These are phyloP conservation scores for Lentithecium fluviatile DNA, from an alignment of 495 filamentous ascomycete species.

Conservation along the genomic window DNA sequence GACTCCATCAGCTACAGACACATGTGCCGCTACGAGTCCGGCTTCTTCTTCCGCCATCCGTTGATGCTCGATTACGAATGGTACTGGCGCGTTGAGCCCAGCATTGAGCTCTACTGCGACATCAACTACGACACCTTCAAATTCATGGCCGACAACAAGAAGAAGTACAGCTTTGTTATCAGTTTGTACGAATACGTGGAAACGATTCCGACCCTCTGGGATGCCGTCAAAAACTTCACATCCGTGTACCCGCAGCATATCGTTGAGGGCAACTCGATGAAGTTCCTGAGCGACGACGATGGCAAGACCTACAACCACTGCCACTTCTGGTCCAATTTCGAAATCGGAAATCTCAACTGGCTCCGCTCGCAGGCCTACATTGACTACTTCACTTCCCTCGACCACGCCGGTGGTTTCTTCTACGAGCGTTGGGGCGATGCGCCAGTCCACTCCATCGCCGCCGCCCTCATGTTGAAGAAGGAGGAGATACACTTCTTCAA, in stretches of 20 bases:
- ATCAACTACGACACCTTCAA: slow-evolving; percentile 50
- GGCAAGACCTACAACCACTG: slow-evolving; percentile 89
- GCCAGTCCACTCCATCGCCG: slow-evolving; percentile 85
- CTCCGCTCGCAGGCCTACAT: slow-evolving; percentile 57
- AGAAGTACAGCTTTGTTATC: slow-evolving; percentile 48
- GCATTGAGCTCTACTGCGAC: slow-evolving; percentile 50
- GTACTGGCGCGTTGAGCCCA: slow-evolving; percentile 52
- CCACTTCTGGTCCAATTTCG: slow-evolving; percentile 75
- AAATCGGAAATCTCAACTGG: slow-evolving; percentile 61
- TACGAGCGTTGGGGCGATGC: slow-evolving; percentile 65
- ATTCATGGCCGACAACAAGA: slow-evolving; percentile 49
- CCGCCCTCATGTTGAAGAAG: slow-evolving; percentile 78
- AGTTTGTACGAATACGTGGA: slow-evolving; percentile 87
- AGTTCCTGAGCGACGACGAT: slow-evolving; percentile 84
- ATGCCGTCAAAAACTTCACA: slow-evolving; percentile 88
- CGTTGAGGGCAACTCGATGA: slow-evolving; percentile 78
- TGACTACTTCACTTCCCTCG: slow-evolving; percentile 59
- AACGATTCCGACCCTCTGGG: slow-evolving; percentile 95
- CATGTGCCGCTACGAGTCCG: slow-evolving; percentile 52
- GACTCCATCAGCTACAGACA: slow-evolving; percentile 68
- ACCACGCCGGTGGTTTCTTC: slow-evolving; percentile 59
- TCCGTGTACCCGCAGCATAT: slow-evolving; percentile 85
- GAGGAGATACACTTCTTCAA: slow-evolving; percentile 98
- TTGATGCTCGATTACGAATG: slow-evolving; percentile 49
- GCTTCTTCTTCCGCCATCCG: slow-evolving; percentile 53